phyloP scores from a whole-genome alignment of 23 red algal species.

The Gracilariopsis chorda region DNA sequence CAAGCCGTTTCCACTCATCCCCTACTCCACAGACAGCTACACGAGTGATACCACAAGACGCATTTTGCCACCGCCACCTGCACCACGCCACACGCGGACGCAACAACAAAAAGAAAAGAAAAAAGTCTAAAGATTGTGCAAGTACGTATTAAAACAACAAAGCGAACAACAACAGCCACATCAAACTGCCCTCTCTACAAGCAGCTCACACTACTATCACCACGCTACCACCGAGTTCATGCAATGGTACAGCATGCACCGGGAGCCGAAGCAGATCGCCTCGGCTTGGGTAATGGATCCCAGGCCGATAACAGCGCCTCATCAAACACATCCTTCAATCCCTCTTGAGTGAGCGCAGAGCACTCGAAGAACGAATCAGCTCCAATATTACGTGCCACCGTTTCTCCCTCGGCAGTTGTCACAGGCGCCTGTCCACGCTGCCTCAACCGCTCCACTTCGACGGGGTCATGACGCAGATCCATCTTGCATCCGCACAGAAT shows the following conservation, averaged over 20 bases:
- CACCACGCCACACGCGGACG: no score
- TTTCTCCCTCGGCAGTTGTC: slow-evolving; percentile 79
- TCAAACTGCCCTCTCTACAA: no score
- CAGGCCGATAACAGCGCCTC: slow-evolving; percentile 76
- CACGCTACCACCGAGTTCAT: slow-evolving; percentile 15
- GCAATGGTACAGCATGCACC: slow-evolving; percentile 53
- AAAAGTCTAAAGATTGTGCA: no score
- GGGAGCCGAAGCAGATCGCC: neutral
- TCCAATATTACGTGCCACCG: slow-evolving; percentile 69
- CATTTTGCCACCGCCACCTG: no score
- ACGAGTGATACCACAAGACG: no score
- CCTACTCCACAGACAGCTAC: no score
- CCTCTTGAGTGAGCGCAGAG: slow-evolving; percentile 90
- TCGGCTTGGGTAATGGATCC: slow-evolving; percentile 72
- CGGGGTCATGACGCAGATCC: slow-evolving; percentile 82
- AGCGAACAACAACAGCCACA: no score
- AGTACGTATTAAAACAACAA: no score
- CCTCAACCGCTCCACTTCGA: slow-evolving; percentile 70
- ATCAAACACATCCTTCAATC: slow-evolving; percentile 98
- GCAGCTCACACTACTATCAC: no score
- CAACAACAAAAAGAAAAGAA: no score
- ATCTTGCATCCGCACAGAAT: slow-evolving; percentile 95
- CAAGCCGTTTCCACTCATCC: no score
- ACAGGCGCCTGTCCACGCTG: slow-evolving; percentile 70
- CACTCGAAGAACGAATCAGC: slow-evolving; percentile 89